Conservation (phyloP, 257 asterid genomes). For the Linderniella brevidens region DNA sequence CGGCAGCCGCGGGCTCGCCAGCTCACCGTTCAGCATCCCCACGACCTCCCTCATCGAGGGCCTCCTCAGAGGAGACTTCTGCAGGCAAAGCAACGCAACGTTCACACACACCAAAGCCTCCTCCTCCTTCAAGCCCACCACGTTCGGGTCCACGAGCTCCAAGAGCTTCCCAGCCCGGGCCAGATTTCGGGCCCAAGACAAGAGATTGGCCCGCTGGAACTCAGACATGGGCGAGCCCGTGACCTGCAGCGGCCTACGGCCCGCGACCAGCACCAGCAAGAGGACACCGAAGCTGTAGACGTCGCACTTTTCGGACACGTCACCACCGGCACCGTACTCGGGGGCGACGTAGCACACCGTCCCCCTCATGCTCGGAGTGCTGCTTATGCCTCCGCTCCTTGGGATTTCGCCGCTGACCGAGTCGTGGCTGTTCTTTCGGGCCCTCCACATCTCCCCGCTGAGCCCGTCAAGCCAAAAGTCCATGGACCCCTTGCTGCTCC, state of each 20-base stretch:
- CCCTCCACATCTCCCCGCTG: constrained; percentile 73
- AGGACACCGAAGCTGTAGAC: constrained; percentile 86
- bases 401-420: constrained; percentile 71
- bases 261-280: constrained; percentile 64
- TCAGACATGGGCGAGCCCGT: constrained; percentile 92
- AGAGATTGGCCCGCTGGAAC: constrained; percentile 76
- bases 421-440: constrained; percentile 50
- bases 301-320: constrained; percentile 75
- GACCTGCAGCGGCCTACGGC: constrained; percentile 92
- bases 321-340: constrained; percentile 64
- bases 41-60: constrained; percentile 93
- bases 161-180: constrained; percentile 91
- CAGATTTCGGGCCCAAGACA: constrained; percentile 87
- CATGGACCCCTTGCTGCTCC: constrained; percentile 44
- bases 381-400: constrained; percentile 71
- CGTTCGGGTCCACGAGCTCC: constrained; percentile 57
- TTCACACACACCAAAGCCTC: constrained; percentile 69
- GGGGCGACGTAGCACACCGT: constrained; percentile 92
- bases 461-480: constrained; percentile 93
- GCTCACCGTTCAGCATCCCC: constrained; percentile 55
- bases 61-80: constrained; percentile 60
- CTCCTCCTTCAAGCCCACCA: constrained; percentile 36
- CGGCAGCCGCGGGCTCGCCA: constrained; percentile 62
- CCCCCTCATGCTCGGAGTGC: constrained; percentile 97
- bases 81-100: constrained; percentile 83